Evolutionary conservation across 768 basidiomycete genomes (phyloP).

Genomic region (Gelatoporia subvermispora): DNA sequence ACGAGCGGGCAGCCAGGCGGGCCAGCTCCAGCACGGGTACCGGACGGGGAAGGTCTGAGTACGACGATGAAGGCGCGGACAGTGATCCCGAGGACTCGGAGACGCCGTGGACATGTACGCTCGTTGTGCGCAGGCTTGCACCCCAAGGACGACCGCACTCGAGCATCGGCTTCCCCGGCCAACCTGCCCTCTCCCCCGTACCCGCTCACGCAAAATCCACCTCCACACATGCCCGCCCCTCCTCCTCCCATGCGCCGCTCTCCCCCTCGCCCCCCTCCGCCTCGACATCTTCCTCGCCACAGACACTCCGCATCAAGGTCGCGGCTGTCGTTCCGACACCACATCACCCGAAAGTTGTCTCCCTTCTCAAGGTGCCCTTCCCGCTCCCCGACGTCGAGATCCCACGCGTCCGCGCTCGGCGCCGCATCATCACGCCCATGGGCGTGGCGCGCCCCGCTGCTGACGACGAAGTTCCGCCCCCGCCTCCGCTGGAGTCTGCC

Average conservation of each 20-base stretch:
- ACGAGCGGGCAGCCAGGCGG: slow-evolving; percentile 5
- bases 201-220: neutral
- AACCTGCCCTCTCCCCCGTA: neutral
- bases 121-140: slow-evolving; percentile 52
- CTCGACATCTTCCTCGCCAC: slow-evolving; percentile 3
- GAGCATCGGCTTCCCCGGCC: slow-evolving; percentile 3
- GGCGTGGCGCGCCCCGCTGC: slow-evolving; percentile 26
- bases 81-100: slow-evolving; percentile 96
- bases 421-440: slow-evolving; percentile 37
- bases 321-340: slow-evolving; percentile 88
- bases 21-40: neutral
- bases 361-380: slow-evolving; percentile 86
- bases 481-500: slow-evolving; percentile 6
- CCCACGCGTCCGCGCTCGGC: slow-evolving; percentile 49
- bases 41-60: slow-evolving; percentile 1
- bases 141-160: slow-evolving; percentile 7
- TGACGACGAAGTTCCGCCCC: slow-evolving; percentile 7
- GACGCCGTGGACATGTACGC: slow-evolving; percentile 91
- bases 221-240: slow-evolving; percentile 3
- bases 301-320: slow-evolving; percentile 50
- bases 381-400: slow-evolving; percentile 81
- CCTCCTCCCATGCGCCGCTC: slow-evolving; percentile 1
- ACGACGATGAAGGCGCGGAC: slow-evolving; percentile 61
- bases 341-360: slow-evolving; percentile 93
- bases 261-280: slow-evolving; percentile 2